A percentile compares a stretch with the other conserved stretches of the same genome.
Conservation (phyloP, 2,329 filamentous ascomycete genomes). For the Botrytis galanthina region DNA sequence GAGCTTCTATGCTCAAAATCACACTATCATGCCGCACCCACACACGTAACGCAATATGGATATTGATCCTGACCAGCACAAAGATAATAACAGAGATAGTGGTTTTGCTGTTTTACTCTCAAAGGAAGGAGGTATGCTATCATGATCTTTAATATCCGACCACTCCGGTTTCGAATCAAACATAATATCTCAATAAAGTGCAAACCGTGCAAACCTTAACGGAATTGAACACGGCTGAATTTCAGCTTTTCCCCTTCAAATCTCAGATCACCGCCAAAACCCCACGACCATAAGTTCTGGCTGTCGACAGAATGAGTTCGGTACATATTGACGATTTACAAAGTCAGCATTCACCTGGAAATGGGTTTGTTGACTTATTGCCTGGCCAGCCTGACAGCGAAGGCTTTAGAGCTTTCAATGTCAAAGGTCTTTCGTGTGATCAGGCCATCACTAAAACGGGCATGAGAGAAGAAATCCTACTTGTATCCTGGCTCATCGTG, state of each 20-base stretch:
- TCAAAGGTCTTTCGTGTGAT: constrained; percentile 36
- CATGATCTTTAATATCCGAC: not conserved
- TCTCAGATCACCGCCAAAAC: constrained; percentile 2
- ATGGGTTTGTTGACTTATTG: constrained; percentile 10
- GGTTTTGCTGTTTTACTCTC: not conserved
- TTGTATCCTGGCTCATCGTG: constrained; percentile 47
- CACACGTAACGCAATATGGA: not conserved
- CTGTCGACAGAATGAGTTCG: constrained; percentile 22
- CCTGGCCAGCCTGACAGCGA: constrained; percentile 21
- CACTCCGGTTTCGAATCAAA: not conserved
- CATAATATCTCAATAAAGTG: not conserved
- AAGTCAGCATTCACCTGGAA: constrained; percentile 12
- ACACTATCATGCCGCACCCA: not conserved
- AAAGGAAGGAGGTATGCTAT: not conserved
- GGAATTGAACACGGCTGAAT: not conserved
- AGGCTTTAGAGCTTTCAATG: constrained; percentile 34
- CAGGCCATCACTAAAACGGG: constrained; percentile 36
- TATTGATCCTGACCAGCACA: not conserved
- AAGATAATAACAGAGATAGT: not conserved
- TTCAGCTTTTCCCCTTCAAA: not conserved
- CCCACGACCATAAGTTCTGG: not conserved
- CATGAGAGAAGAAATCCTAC: constrained; percentile 43
- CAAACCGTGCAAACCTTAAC: not conserved
- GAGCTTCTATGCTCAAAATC: constrained; percentile 9
- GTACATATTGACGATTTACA: constrained; percentile 20